Evolutionary conservation across 1,139 yeast genomes (phyloP).

Genomic region (Saccharomyces hybrid): DNA sequence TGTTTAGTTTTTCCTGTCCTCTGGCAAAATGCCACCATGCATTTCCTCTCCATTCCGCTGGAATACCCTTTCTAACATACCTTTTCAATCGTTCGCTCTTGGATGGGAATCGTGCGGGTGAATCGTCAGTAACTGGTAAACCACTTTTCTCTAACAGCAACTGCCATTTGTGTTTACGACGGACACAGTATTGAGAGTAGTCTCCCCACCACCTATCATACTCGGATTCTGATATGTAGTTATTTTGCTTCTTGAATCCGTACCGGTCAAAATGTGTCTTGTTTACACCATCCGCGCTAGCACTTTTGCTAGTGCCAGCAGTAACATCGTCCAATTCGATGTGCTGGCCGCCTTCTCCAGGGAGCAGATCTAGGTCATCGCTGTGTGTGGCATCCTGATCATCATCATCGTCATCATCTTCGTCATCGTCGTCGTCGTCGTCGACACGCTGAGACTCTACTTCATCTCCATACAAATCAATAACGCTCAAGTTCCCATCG

Average conservation of each 20-base stretch:
- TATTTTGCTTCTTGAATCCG: constrained; percentile 69
- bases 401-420: constrained; percentile 3
- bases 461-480: constrained; percentile 26
- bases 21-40: constrained; percentile 97
- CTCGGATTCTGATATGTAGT: constrained; percentile 44
- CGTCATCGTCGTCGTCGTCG: constrained; percentile 5
- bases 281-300: constrained; percentile 18
- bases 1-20: constrained; percentile 69
- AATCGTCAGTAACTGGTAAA: constrained; percentile 38
- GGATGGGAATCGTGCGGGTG: constrained; percentile 59
- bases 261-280: constrained; percentile 53
- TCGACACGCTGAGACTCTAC: constrained; percentile 13
- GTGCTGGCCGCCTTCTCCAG: background rate
- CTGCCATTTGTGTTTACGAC: constrained; percentile 73
- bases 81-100: constrained; percentile 75
- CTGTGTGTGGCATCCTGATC: constrained; percentile 6
- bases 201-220: constrained; percentile 69
- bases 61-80: constrained; percentile 82
- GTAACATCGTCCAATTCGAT: background rate
- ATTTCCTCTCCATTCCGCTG: constrained; percentile 93
- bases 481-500: constrained; percentile 18
- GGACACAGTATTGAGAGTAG: constrained; percentile 54
- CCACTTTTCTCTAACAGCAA: constrained; percentile 61
- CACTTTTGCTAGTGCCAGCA: background rate
- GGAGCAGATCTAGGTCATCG: background rate